phyloP scores from a whole-genome alignment of 2,329 filamentous ascomycete species.

The Aspergillus fumigatus region DNA sequence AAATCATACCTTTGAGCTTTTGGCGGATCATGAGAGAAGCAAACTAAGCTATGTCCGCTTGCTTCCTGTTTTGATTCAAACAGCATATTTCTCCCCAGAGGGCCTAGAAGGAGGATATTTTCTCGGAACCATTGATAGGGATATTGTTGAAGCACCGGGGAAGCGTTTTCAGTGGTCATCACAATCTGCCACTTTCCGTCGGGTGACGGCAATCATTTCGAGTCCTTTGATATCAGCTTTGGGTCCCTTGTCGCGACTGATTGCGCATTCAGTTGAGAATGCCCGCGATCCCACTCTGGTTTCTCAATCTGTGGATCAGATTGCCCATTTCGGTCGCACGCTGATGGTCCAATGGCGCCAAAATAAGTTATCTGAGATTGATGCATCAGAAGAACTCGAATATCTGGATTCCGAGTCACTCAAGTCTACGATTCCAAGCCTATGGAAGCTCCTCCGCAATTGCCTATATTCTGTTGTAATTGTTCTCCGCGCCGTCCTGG shows the following conservation, averaged over 20 bases:
- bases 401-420: constrained; percentile 63
- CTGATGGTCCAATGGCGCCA: constrained; percentile 69
- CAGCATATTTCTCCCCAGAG: constrained; percentile 64
- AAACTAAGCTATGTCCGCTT: constrained; percentile 64
- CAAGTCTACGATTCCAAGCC: constrained; percentile 60
- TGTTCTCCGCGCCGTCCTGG: constrained; percentile 68
- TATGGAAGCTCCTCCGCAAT: constrained; percentile 73
- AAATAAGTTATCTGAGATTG: constrained; percentile 68
- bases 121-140: constrained; percentile 62
- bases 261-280: constrained; percentile 59
- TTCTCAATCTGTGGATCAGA: constrained; percentile 50
- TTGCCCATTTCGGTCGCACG: constrained; percentile 63
- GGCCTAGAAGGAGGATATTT: constrained; percentile 75
- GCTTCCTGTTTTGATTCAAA: constrained; percentile 64
- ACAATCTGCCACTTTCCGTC: constrained; percentile 53
- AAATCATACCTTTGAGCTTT: constrained; percentile 69
- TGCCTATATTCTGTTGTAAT: constrained; percentile 72
- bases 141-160: constrained; percentile 54
- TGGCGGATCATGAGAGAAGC: constrained; percentile 57
- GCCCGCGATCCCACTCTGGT: constrained; percentile 44
- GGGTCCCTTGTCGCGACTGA: constrained; percentile 59
- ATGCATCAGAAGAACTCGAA: constrained; percentile 60
- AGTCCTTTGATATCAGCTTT: constrained; percentile 58
- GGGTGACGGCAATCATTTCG: constrained; percentile 52
- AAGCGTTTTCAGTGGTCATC: constrained; percentile 63